phyloP scores from a whole-genome alignment of 805 yeast genomes.

The Alloascoidea hylecoeti region DNA sequence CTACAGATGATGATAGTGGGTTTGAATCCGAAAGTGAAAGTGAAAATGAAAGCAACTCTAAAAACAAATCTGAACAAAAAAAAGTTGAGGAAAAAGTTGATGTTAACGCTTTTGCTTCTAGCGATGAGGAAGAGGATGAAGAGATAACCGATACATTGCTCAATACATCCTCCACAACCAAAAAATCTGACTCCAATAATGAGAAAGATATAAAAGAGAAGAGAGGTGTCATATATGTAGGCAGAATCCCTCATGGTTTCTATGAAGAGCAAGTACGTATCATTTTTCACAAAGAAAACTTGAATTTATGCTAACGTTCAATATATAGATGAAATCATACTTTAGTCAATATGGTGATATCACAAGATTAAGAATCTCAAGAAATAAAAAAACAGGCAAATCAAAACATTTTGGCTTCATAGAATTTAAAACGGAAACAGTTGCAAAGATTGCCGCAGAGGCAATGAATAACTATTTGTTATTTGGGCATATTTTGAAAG shows the following conservation, averaged over 20 bases:
- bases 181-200: conserved; percentile 5
- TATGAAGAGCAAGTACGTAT: conserved; percentile 48
- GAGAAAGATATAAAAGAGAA: conserved; percentile 15
- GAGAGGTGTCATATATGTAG: conserved; percentile 72
- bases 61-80: background rate
- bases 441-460: conserved; percentile 82
- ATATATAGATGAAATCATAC: conserved; percentile 42
- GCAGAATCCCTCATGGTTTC: conserved; percentile 88
- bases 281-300: background rate
- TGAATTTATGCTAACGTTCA: background rate
- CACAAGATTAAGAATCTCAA: conserved; percentile 61
- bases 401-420: conserved; percentile 87
- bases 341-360: conserved; percentile 87
- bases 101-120: conserved; percentile 1
- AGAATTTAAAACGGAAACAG: conserved; percentile 62
- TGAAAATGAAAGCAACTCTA: conserved; percentile 3
- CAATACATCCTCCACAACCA: conserved; percentile 11
- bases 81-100: conserved; percentile 1
- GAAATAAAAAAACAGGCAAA: conserved; percentile 82
- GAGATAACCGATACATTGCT: conserved; percentile 5
- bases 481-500: conserved; percentile 77
- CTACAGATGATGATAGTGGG: conserved; percentile 6
- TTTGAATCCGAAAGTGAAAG: conserved; percentile 3
- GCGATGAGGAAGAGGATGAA: conserved; percentile 3
- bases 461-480: conserved; percentile 91